Base-by-base conservation (phyloP, 257 asterid genomes). In the Leonotis leonurus region DNA sequence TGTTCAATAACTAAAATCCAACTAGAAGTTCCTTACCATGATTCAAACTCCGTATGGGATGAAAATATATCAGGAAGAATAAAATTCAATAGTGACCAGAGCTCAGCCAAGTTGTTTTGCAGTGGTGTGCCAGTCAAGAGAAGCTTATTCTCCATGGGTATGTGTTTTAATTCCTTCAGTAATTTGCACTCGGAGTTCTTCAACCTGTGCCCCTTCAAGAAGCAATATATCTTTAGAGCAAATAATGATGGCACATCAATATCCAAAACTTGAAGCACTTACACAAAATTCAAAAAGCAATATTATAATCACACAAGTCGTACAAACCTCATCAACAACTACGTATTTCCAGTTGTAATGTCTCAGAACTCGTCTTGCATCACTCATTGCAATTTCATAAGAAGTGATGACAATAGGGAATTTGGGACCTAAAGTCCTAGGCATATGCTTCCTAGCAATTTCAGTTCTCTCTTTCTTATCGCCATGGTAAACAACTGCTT, bases 61-160 rank as follows among this genome's bases (percentile, higher is more conserved):
- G 97, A 89, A 81, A 93, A 93, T 44, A 89, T 85, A 76, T 93
- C 97, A n/a, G 99, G 99, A 62, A 93, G 86, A 72, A 93, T 93
- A 74, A 93, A 93, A 75, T 93, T 93, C 83, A 93, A 67, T 79
- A 93, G 76, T 14, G 99, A 85, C 99, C 99, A 93, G 40, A 93
- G 96, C 82, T 93, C 99, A 18, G 96, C 88, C 79, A 93, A 74
- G 82, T 93, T 93, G 81, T 93, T 93, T 68, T 93, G 99, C 74
- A 89, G 82, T 55, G 99, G 99, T 64, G 99, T 93, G 75, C 99
- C 99, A 52, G 99, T 93, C 76, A 93, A 75, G 26, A 93, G 89
- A 77, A 93, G 96, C 81, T 85, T 90, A 76, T 93, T 93, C 80
- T 93, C 97, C 26, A 84, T 77, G 35, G 76, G 60, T 61, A 93